A percentile compares a stretch with the other conserved stretches of the same genome.
phyloP scores from a whole-genome alignment of 768 basidiomycete genomes.

The Cystofilobasidium bisporidii region DNA sequence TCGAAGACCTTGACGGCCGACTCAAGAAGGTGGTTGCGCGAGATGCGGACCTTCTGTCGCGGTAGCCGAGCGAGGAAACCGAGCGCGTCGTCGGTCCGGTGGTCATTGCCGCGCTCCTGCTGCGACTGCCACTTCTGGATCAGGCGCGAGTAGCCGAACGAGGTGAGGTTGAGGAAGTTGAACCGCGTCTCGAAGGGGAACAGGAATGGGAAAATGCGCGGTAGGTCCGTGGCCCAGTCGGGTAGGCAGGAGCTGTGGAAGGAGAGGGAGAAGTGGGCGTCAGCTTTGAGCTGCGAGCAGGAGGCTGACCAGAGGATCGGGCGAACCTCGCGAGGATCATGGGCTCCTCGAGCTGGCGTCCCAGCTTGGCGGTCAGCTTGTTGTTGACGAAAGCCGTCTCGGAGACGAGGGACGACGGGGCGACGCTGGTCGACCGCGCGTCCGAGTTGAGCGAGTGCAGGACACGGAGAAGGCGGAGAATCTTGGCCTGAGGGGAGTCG shows the following conservation, averaged over 20 bases:
- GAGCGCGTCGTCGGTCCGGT: slow-evolving; percentile 74
- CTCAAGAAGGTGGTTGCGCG: slow-evolving; percentile 85
- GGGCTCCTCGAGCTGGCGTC: slow-evolving; percentile 89
- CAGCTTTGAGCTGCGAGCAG: no score
- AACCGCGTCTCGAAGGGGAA: slow-evolving; percentile 98
- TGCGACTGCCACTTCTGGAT: slow-evolving; percentile 93
- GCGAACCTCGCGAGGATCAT: slow-evolving; percentile 97
- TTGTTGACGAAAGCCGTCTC: slow-evolving; percentile 92
- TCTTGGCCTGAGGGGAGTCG: slow-evolving; percentile 76
- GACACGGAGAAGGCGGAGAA: slow-evolving; percentile 78
- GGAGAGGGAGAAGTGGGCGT: not conserved
- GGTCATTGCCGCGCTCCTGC: slow-evolving; percentile 56
- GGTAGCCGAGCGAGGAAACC: slow-evolving; percentile 85
- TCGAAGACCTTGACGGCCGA: slow-evolving; percentile 93
- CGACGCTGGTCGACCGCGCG: slow-evolving; percentile 29
- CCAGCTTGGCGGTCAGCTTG: slow-evolving; percentile 95
- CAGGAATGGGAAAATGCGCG: slow-evolving; percentile 93
- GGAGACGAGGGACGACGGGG: slow-evolving; percentile 42
- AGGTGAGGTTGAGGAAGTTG: slow-evolving; percentile 92
- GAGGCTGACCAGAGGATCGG: not conserved
- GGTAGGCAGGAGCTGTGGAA: slow-evolving; percentile 74
- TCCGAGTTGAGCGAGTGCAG: slow-evolving; percentile 69
- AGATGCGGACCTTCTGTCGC: slow-evolving; percentile 93
- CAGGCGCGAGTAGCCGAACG: slow-evolving; percentile 91
- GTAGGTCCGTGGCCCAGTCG: slow-evolving; percentile 92